A percentile compares a stretch with the other conserved stretches of the same genome.
Conservation (phyloP, 306 rosid species). For the Lupinus albus region DNA sequence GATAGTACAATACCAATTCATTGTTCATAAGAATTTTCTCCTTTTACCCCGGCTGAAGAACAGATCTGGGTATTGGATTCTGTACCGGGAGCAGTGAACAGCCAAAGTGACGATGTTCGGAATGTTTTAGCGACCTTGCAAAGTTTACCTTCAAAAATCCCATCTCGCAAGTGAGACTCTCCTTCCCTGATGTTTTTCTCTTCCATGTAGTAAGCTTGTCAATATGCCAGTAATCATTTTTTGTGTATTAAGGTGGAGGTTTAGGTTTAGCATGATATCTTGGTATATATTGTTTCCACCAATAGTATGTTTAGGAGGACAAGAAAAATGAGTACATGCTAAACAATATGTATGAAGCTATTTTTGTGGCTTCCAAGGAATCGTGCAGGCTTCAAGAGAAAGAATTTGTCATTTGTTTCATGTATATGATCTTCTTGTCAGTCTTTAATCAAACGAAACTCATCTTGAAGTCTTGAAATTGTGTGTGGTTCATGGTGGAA, state of each 20-base stretch:
- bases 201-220: constrained; percentile 13
- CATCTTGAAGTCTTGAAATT: not conserved
- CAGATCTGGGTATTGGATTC: constrained; percentile 97
- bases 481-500: constrained; percentile 12
- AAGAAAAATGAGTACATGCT: not conserved
- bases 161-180: constrained; percentile 72
- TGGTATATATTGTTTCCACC: not conserved
- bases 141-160: constrained; percentile 64
- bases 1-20: constrained; percentile 26
- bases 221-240: constrained; percentile 5
- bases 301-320: not conserved
- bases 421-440: not conserved
- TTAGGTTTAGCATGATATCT: not conserved
- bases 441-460: not conserved
- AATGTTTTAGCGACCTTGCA: constrained; percentile 70
- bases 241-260: not conserved
- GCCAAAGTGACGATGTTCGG: constrained; percentile 70
- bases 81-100: constrained; percentile 70
- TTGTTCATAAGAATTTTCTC: constrained; percentile 31
- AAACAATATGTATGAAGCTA: constrained; percentile 16
- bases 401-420: constrained; percentile 6
- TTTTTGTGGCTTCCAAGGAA: not conserved
- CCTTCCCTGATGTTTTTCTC: constrained; percentile 35
- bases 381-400: not conserved
- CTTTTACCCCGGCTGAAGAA: constrained; percentile 54